Conservation (phyloP, 176 grass and related monocot species). For the Elaeis guineensis region DNA sequence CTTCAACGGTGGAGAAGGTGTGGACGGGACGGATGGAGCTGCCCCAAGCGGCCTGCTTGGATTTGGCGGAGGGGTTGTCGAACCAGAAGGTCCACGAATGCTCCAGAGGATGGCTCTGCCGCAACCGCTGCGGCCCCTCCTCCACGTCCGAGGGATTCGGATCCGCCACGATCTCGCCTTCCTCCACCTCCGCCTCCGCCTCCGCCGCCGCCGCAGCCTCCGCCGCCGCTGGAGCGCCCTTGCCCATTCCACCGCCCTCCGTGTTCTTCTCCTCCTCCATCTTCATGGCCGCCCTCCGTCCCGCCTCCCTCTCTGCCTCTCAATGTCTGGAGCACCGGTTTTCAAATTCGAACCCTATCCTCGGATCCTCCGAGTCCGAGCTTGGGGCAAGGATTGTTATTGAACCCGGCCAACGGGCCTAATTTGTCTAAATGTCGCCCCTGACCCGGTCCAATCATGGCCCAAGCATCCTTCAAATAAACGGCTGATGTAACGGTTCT, state of each 20-base stretch:
- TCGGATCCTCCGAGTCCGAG: too few species aligned
- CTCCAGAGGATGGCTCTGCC: constrained; percentile 46
- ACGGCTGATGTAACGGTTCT: too few species aligned
- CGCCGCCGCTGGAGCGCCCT: constrained; percentile 5
- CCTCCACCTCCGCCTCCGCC: constrained; percentile 41
- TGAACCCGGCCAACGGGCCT: too few species aligned
- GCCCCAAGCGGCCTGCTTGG: constrained; percentile 48
- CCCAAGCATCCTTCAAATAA: too few species aligned
- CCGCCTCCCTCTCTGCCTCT: too few species aligned
- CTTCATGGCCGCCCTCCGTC: too few species aligned
- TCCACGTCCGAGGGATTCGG: not conserved
- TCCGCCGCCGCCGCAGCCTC: constrained; percentile 5
- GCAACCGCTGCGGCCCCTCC: not conserved
- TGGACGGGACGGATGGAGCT: constrained; percentile 76
- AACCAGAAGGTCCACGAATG: constrained; percentile 96
- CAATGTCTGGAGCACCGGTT: too few species aligned
- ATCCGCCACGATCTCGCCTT: constrained; percentile 75
- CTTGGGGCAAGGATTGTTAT: too few species aligned
- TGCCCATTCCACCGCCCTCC: constrained; percentile 21
- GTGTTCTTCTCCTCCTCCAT: too few species aligned
- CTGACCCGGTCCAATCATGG: too few species aligned
- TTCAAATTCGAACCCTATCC: too few species aligned
- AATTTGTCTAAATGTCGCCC: too few species aligned
- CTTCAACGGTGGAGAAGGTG: constrained; percentile 86
- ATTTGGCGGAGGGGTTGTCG: constrained; percentile 69